Conservation (phyloP, 1,139 yeast genomes). For the Protomyces inundatus region DNA sequence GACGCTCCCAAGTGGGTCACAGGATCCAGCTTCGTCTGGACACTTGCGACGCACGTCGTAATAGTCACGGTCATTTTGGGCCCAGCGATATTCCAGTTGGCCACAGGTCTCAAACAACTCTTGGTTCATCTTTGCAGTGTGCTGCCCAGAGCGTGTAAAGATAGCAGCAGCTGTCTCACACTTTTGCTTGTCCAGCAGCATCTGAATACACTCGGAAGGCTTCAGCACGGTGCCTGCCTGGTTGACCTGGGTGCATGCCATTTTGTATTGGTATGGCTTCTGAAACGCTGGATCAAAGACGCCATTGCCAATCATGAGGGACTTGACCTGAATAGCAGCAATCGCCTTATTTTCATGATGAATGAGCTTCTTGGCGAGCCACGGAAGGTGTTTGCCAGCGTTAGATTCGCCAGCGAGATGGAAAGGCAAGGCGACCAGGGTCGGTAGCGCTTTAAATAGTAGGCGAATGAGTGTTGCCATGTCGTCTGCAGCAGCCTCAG, state of each 20-base stretch:
- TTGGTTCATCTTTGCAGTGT: constrained; percentile 92
- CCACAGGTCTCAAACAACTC: constrained; percentile 69
- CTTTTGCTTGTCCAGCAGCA: constrained; percentile 69
- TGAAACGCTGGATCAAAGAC: constrained; percentile 88
- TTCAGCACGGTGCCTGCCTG: constrained; percentile 62
- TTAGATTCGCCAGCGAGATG: constrained; percentile 89
- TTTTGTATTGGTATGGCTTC: constrained; percentile 82
- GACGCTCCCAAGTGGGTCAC: constrained; percentile 67
- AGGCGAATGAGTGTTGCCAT: constrained; percentile 54
- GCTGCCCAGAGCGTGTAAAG: constrained; percentile 70
- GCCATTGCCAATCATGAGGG: constrained; percentile 93
- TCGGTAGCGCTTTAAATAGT: constrained; percentile 68
- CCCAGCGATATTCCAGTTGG: constrained; percentile 69
- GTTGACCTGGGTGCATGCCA: constrained; percentile 61
- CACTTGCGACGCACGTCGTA: constrained; percentile 88
- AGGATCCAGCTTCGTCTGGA: constrained; percentile 57
- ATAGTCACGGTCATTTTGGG: constrained; percentile 77
- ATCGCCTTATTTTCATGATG: constrained; percentile 45
- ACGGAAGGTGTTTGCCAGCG: constrained; percentile 95
- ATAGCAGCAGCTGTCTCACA: constrained; percentile 72
- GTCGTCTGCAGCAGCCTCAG: constrained; percentile 39
- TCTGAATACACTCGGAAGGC: constrained; percentile 71
- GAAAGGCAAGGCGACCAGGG: constrained; percentile 38
- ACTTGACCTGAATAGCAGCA: constrained; percentile 60
- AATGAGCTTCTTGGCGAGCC: constrained; percentile 64